Evolutionary conservation across 2,329 filamentous ascomycete species (phyloP), one percentile per base, ranked within the genome.

Genomic region (Colletotrichum chlorophyti): DNA sequence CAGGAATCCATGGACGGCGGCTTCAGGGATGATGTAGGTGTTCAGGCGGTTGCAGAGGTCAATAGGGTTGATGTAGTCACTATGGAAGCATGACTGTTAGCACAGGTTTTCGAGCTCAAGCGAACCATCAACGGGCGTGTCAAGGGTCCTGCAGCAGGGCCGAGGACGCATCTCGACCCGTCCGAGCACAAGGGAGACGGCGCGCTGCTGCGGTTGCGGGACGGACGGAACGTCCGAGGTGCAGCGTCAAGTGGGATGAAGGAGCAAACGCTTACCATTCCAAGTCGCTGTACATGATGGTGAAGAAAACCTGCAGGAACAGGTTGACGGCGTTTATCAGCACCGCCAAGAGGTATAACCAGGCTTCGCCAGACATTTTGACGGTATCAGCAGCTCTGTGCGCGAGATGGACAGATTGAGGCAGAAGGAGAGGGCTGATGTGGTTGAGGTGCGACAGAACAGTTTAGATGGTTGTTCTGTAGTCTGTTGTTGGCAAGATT

Each of bases 1-100:
- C 72, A 99, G 79, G 83, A 98, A 95, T 65, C 90, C 94, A 76
- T 99, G 96, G 64, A 99, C 94, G 66, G 92, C 94, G 70, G 95
- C 95, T 85, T 99, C 96, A 72, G 95, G 95, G 71, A 99, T 89
- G 75, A 99, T 99, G 83, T 99, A 99, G 75, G 94, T 96, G 85
- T 99, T 99, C 68, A 99, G 90, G 70, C 95, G 93, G 88, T 99
- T 99, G 90, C 95, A 99, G 66, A 99, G 93, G 71, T 99, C 95
- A 82, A 99, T 99, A 41, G 95, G 95, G 83, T 99, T 99, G 82
- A 99, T 99, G 80, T 99, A 99, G 81, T 99, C 95, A 81, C 93
- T 97, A 72, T 59, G 62, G 29, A 53, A 54, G 48, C 15, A 10
- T 24, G 26, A 60, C 17, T 32, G 66, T 75, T 70, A 74, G 71